A percentile compares a stretch with the other conserved stretches of the same genome.
phyloP scores from a whole-genome alignment of 495 filamentous ascomycete species.

The Parachaetomium inaequale region DNA sequence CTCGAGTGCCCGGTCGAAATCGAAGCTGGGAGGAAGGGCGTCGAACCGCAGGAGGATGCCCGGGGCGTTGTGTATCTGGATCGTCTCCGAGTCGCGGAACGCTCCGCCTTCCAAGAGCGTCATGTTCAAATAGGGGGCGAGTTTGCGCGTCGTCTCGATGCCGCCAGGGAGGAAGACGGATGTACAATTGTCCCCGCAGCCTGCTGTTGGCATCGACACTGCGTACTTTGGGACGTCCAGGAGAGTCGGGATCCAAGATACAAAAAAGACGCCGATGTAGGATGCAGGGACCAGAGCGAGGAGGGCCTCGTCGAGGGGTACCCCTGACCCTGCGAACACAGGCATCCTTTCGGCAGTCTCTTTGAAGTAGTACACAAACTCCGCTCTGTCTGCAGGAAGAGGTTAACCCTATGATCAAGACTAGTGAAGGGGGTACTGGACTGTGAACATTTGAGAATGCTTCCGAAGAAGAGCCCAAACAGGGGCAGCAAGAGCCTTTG shows the following conservation, averaged over 20 bases:
- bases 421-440: background rate
- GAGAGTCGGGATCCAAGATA: constrained; percentile 8
- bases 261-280: constrained; percentile 9
- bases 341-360: background rate
- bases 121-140: constrained; percentile 5
- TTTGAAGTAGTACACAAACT: constrained; percentile 9
- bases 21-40: background rate
- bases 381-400: constrained; percentile 9
- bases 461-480: constrained; percentile 5
- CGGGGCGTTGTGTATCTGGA: constrained; percentile 11
- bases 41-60: background rate
- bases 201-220: background rate
- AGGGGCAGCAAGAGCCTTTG: constrained; percentile 4
- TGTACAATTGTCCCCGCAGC: constrained; percentile 4
- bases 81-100: constrained; percentile 2
- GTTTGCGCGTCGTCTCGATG: constrained; percentile 1
- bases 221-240: constrained; percentile 6
- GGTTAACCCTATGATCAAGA: too few species aligned
- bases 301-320: constrained; percentile 4
- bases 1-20: constrained; percentile 2
- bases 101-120: constrained; percentile 4
- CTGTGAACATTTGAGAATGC: constrained; percentile 2
- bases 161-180: constrained; percentile 5
- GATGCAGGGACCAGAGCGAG: background rate
- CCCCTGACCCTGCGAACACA: constrained; percentile 8